Evolutionary conservation across 345 rosid species (phyloP).

Genomic region (Eucalyptus sp.): DNA sequence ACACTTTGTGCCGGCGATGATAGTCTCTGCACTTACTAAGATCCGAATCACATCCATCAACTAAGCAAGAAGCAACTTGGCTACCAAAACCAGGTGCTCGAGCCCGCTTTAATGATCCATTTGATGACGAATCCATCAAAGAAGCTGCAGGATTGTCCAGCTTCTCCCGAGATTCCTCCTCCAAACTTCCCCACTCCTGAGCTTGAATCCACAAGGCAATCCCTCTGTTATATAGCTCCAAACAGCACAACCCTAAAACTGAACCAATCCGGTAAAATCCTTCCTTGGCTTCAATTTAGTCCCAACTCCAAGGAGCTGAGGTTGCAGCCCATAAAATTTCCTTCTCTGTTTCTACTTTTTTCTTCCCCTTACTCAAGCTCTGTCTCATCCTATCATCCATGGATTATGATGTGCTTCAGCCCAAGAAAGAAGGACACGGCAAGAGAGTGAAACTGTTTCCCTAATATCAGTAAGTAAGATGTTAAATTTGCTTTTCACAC

Average conservation of each 20-base stretch:
- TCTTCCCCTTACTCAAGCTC: background rate
- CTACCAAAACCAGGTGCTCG: constrained; percentile 20
- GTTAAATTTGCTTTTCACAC: background rate
- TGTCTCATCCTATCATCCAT: background rate
- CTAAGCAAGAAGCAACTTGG: constrained; percentile 56
- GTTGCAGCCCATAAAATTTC: constrained; percentile 8
- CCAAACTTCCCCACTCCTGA: constrained; percentile 9
- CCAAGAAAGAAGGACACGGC: background rate
- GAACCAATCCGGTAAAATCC: background rate
- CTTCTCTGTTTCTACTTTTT: background rate
- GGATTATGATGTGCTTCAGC: background rate
- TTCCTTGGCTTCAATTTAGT: background rate
- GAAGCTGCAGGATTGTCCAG: background rate
- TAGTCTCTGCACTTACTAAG: constrained; percentile 64
- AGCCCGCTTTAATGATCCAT: constrained; percentile 35
- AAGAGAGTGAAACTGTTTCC: background rate
- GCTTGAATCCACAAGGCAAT: constrained; percentile 12
- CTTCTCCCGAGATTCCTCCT: background rate
- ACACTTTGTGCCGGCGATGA: constrained; percentile 70
- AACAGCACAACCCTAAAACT: background rate
- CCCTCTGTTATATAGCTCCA: background rate
- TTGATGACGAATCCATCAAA: constrained; percentile 44
- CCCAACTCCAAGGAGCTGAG: background rate
- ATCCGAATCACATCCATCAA: constrained; percentile 61
- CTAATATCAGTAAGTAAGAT: background rate